A percentile compares a stretch with the other conserved stretches of the same genome.
These are phyloP conservation scores for Hypoxylon crocopeplum DNA, from an alignment of 495 filamentous ascomycete genomes.

Conservation along the genomic window DNA sequence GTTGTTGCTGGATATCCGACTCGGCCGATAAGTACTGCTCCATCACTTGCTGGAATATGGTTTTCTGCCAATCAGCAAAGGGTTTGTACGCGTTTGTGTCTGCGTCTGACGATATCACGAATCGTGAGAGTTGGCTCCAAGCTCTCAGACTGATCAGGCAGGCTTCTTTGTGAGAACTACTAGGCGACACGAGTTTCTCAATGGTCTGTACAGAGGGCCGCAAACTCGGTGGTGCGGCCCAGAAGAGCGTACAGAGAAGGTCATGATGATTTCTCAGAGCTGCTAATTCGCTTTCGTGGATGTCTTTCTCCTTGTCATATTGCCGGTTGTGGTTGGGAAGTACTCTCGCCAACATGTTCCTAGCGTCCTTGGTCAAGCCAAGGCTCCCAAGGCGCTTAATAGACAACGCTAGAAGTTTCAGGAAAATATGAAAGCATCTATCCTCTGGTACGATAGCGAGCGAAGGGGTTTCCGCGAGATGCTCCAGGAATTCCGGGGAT, in stretches of 20 bases:
- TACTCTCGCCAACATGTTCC: conserved; percentile 77
- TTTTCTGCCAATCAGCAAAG: conserved; percentile 74
- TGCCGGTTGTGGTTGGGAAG: conserved; percentile 88
- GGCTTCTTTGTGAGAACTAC: conserved; percentile 81
- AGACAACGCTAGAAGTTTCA: conserved; percentile 80
- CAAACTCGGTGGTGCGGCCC: conserved; percentile 73
- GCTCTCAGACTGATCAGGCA: conserved; percentile 82
- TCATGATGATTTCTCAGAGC: conserved; percentile 93
- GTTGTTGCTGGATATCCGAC: conserved; percentile 56
- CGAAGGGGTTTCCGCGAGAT: conserved; percentile 67
- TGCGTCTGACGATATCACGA: conserved; percentile 69
- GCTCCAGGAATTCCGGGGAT: conserved; percentile 80
- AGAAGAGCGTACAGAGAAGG: conserved; percentile 87
- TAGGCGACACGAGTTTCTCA: conserved; percentile 77
- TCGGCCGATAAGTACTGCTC: conserved; percentile 58
- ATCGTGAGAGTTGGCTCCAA: conserved; percentile 80
- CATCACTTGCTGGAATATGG: conserved; percentile 54
- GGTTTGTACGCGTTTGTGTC: conserved; percentile 58
- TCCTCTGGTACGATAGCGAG: conserved; percentile 71
- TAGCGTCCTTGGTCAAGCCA: conserved; percentile 73
- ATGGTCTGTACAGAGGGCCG: conserved; percentile 76
- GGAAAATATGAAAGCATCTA: conserved; percentile 89
- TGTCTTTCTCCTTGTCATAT: conserved; percentile 80
- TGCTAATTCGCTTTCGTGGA: conserved; percentile 79
- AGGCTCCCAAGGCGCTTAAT: conserved; percentile 65